Evolutionary conservation across 1,284 basidiomycete species (phyloP).

Genomic region (Ceratobasidium sp.): DNA sequence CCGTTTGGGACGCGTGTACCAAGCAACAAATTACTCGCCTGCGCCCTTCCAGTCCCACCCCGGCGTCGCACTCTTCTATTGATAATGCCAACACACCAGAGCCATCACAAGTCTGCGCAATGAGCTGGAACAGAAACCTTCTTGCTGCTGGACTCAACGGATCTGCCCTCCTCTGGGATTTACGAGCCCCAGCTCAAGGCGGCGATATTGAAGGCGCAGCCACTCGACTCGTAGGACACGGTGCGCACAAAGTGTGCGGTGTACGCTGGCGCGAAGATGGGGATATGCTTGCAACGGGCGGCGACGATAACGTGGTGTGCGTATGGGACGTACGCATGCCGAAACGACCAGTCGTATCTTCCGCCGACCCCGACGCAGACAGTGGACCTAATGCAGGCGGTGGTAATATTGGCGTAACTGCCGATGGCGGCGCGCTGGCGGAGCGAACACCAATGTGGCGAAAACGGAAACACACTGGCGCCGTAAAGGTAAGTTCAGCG

Average conservation of each 20-base stretch:
- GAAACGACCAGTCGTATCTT: conserved; percentile 44
- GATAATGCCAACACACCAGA: neutral
- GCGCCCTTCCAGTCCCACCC: neutral
- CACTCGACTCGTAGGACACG: conserved; percentile 18
- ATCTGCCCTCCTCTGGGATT: conserved; percentile 36
- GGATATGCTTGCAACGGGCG: conserved; percentile 90
- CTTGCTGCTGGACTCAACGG: conserved; percentile 75
- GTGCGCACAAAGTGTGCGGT: conserved; percentile 86
- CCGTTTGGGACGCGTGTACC: conserved; percentile 20
- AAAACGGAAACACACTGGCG: conserved; percentile 93
- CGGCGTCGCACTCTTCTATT: neutral
- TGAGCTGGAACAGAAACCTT: conserved; percentile 90
- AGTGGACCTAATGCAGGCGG: conserved; percentile 54
- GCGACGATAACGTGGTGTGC: conserved; percentile 97
- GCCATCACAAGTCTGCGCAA: conserved; percentile 76
- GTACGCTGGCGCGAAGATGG: conserved; percentile 86
- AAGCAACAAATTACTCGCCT: conserved; percentile 20
- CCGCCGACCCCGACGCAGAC: neutral
- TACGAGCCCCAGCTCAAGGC: conserved; percentile 7
- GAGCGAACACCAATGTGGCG: conserved; percentile 69
- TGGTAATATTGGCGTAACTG: too few species aligned
- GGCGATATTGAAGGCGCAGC: neutral
- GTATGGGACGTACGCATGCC: conserved; percentile 89
- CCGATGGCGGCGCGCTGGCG: conserved; percentile 73
- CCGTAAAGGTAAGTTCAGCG: conserved; percentile 74